Conservation (phyloP, 176 grass and related monocot species). For the Cenchrus fungigraminus region DNA sequence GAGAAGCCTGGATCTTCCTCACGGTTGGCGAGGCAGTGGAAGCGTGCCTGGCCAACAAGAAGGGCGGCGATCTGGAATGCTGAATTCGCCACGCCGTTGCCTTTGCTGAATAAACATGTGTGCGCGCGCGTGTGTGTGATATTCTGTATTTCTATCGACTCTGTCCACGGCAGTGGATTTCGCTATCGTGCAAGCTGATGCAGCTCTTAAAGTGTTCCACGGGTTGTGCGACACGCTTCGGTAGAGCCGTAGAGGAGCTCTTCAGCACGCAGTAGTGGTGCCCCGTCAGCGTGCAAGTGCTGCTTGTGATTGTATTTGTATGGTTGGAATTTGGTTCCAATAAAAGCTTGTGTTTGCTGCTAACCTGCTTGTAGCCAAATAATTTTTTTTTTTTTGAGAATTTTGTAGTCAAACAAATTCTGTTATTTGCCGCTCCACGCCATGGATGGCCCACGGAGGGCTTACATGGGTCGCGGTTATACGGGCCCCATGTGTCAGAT, state of each 20-base stretch:
- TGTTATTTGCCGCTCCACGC: no score
- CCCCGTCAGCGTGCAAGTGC: no score
- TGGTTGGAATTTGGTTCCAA: no score
- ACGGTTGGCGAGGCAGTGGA: constrained; percentile 14
- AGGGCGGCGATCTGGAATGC: constrained; percentile 8
- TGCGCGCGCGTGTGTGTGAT: background rate
- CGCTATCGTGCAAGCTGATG: background rate
- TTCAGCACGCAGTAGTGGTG: background rate
- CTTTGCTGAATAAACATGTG: background rate
- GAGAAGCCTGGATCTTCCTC: constrained; percentile 14
- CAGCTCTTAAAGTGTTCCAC: background rate
- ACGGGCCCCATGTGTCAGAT: no score
- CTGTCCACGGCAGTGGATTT: background rate
- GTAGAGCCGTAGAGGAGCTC: background rate
- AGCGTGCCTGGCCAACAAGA: background rate
- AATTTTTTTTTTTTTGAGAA: no score
- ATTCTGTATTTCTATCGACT: background rate
- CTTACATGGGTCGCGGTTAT: no score
- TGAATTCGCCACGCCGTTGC: background rate
- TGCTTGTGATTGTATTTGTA: no score
- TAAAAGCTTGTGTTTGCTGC: no score
- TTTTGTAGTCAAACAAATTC: no score
- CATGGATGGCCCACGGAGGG: no score
- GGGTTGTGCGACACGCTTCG: background rate
- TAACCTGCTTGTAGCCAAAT: no score